Percentiles rank a stretch among this genome's conserved stretches.
phyloP scores from a whole-genome alignment of 2,329 filamentous ascomycete species.

The Daldinia sp. region DNA sequence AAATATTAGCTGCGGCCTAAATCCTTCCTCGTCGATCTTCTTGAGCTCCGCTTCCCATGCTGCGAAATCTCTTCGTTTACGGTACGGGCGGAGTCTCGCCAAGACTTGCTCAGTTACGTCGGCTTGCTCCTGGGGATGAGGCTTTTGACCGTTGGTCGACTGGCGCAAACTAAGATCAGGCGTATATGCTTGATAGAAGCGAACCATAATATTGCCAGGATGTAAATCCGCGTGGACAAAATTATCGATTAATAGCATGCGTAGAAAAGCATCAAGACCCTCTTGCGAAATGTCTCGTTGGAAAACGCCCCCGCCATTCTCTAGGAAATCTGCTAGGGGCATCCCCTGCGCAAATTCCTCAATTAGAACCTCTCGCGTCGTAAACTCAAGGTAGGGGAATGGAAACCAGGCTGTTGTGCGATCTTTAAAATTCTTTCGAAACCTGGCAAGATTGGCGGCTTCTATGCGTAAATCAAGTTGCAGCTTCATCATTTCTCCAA shows the following conservation, averaged over 20 bases:
- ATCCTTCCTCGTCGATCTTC: constrained; percentile 87
- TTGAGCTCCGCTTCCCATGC: constrained; percentile 81
- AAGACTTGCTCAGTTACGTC: constrained; percentile 92
- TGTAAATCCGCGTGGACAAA: constrained; percentile 97
- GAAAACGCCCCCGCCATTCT: constrained; percentile 91
- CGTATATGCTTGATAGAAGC: constrained; percentile 88
- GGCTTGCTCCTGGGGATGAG: constrained; percentile 50
- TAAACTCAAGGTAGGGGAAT: constrained; percentile 92
- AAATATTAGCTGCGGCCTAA: constrained; percentile 93
- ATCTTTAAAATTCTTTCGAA: constrained; percentile 90
- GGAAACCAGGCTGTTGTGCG: constrained; percentile 97
- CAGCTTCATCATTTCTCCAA: constrained; percentile 99
- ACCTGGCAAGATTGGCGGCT: constrained; percentile 86
- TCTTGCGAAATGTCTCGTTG: constrained; percentile 95
- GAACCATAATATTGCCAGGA: constrained; percentile 99
- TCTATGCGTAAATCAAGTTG: constrained; percentile 96
- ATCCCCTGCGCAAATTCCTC: constrained; percentile 98
- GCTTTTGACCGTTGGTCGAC: constrained; percentile 51
- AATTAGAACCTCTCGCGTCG: constrained; percentile 89
- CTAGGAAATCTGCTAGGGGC: constrained; percentile 88
- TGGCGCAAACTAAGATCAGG: constrained; percentile 70
- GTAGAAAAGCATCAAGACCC: constrained; percentile 93
- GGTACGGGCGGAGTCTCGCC: constrained; percentile 79
- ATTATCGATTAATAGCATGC: constrained; percentile 97
- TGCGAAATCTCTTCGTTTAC: constrained; percentile 68